These are phyloP conservation scores for Cryptosporidium sp. DNA, from an alignment of 169 alveolate species.

Conservation along the genomic window DNA sequence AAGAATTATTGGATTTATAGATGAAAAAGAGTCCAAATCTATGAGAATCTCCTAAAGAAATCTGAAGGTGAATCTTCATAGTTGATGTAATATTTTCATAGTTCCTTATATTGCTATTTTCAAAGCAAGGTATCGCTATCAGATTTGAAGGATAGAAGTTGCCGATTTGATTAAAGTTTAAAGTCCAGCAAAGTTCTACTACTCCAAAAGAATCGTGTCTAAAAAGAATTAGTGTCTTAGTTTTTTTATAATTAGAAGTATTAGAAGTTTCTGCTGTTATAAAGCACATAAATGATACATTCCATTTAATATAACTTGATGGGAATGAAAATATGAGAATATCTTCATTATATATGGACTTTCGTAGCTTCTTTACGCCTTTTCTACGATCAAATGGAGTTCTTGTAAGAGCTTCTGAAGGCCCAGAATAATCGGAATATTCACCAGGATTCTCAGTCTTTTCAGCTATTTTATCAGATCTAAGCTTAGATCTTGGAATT, in stretches of 20 bases:
- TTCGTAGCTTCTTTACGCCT: not conserved
- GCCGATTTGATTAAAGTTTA: not conserved
- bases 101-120: not conserved
- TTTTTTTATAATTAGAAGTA: not conserved
- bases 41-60: not conserved
- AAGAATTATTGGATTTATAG: slow-evolving; percentile 9
- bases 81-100: slow-evolving; percentile 7
- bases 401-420: not conserved
- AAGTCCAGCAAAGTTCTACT: slow-evolving; percentile 50
- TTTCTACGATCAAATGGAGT: not conserved
- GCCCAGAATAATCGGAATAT: not conserved
- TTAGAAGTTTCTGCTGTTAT: slow-evolving; percentile 16
- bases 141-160: slow-evolving; percentile 14
- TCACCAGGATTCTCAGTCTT: not conserved
- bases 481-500: not conserved
- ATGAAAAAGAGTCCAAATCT: slow-evolving; percentile 39
- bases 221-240: slow-evolving; percentile 10
- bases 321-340: slow-evolving; percentile 64
- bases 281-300: slow-evolving; percentile 59
- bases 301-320: slow-evolving; percentile 50
- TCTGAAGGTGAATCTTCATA: not conserved
- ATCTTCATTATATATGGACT: not conserved
- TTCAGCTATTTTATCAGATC: not conserved
- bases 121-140: slow-evolving; percentile 38
- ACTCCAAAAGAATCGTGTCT: slow-evolving; percentile 75